A percentile compares a stretch with the other conserved stretches of the same genome.
These are phyloP conservation scores for Rhizophlyctis rosea DNA, from an alignment of 192 early-diverging fungal species.

Conservation along the genomic window DNA sequence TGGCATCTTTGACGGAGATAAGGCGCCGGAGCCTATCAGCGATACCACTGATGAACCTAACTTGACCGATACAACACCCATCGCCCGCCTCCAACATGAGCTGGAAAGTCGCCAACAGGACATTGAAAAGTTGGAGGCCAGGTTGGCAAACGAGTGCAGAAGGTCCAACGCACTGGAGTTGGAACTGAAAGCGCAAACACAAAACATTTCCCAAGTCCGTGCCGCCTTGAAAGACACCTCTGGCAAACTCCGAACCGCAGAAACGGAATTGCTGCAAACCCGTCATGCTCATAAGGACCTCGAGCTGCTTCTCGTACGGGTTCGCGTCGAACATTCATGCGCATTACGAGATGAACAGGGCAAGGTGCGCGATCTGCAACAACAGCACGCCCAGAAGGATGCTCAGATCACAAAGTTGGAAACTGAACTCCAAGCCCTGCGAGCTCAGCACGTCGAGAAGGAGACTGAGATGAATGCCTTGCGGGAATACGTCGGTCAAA, in stretches of 20 bases:
- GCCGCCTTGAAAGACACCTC: too few relatives aligned
- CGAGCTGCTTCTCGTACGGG: background rate
- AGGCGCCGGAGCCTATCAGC: background rate
- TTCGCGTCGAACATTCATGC: background rate
- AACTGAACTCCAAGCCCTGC: background rate
- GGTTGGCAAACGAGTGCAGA: background rate
- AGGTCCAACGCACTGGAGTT: background rate
- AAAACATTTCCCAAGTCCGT: background rate
- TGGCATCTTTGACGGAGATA: background rate
- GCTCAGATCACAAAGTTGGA: too few relatives aligned
- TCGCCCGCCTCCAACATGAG: background rate
- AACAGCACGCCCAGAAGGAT: too few relatives aligned
- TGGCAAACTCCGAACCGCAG: background rate
- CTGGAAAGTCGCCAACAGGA: background rate
- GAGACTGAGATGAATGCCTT: background rate
- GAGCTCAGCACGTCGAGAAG: background rate
- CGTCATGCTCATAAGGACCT: background rate
- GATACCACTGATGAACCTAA: background rate
- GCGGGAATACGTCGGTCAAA: background rate
- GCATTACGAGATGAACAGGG: too few relatives aligned
- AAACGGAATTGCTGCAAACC: background rate
- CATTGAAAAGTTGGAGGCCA: background rate
- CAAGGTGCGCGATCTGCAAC: too few relatives aligned
- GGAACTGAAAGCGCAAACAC: background rate
- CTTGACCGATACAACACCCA: background rate